phyloP scores from a whole-genome alignment of 768 basidiomycete species.

The Asterophora parasitica region DNA sequence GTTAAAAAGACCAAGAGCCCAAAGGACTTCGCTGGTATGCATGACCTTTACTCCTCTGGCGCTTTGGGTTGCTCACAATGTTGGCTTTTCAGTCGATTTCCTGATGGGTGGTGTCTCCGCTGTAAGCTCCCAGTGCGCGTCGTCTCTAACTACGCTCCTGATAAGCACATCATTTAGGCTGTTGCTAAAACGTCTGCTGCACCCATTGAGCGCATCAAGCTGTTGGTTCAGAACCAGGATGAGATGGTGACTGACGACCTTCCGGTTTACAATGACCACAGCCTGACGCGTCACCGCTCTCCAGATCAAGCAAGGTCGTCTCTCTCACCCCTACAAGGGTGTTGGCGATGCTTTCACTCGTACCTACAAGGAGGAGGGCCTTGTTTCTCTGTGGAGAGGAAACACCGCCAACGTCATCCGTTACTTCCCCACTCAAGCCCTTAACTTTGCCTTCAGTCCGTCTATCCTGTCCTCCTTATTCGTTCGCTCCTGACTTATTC shows the following conservation, averaged over 20 bases:
- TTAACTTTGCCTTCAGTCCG: conserved; percentile 99
- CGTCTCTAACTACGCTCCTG: conserved; percentile 4
- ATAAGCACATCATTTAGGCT: conserved; percentile 51
- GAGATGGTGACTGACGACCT: conserved; percentile 72
- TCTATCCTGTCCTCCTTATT: conserved; percentile 17
- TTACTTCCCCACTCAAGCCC: conserved; percentile 99
- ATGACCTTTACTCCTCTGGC: conserved; percentile 4
- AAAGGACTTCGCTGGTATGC: conserved; percentile 83
- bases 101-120: conserved; percentile 96
- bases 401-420: conserved; percentile 99
- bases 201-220: conserved; percentile 99
- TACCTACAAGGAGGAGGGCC: conserved; percentile 93
- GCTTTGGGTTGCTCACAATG: conserved; percentile 12
- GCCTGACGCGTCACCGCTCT: conserved; percentile 30
- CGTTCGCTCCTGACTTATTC: conserved; percentile 9
- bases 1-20: conserved; percentile 82
- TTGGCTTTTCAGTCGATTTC: conserved; percentile 67
- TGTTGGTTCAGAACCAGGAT: conserved; percentile 98
- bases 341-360: conserved; percentile 87
- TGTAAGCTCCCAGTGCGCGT: conserved; percentile 37
- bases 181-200: conserved; percentile 99
- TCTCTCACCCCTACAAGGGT: conserved; percentile 94
- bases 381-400: conserved; percentile 95
- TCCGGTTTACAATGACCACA: not conserved
- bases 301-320: conserved; percentile 99